Base-by-base conservation (phyloP, 352 stramenopile genomes). In the Globisporangium heterothallicum region DNA sequence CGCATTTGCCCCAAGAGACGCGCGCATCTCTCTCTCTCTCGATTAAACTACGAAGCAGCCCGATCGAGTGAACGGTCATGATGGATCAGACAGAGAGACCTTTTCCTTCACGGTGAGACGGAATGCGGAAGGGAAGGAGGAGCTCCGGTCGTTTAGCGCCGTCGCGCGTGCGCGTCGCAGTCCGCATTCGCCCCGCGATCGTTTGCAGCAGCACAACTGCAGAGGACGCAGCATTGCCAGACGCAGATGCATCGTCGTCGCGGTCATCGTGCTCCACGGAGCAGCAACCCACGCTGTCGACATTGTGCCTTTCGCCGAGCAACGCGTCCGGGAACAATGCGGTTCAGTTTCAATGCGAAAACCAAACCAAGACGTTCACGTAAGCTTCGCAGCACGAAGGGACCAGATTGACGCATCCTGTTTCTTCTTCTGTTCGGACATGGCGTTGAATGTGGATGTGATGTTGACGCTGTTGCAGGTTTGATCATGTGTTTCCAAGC, bases 401-500 rank as follows among this genome's bases (percentile, higher is more conserved):
- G 5, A 22, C 8, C 40, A 12, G 19, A 40, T 22, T 51, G 30
- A 32, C n/a, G n/a, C n/a, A n/a, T n/a, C n/a, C n/a, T n/a, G n/a
- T n/a, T n/a, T n/a, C n/a, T n/a, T n/a, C n/a, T n/a, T n/a, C n/a
- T n/a, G n/a, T n/a, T n/a, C n/a, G n/a, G n/a, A n/a, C n/a, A n/a
- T 6, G 5, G 41, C 38, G 22, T 25, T 19, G 10, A 21, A 49
- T 49, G 42, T 36, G 42, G 42, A 49, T 49, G 42, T 46, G 25
- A 14, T 47, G 19, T 27, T 45, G 16, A 18, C 42, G n/a, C 41
- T 52, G 19, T 24, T 52, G 26, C 57, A 66, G 54, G 22, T 74
- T 85, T 49, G 81, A 92, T 49, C 74, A 89, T 49, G 67, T 89
- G 21, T 84, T 89, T 47, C 53, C 58, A 8, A 21, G 41, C 0